Evolutionary conservation across 2,329 filamentous ascomycete species (phyloP), one percentile per base, ranked within the genome.

Genomic region (Colletotrichum nymphaeae): DNA sequence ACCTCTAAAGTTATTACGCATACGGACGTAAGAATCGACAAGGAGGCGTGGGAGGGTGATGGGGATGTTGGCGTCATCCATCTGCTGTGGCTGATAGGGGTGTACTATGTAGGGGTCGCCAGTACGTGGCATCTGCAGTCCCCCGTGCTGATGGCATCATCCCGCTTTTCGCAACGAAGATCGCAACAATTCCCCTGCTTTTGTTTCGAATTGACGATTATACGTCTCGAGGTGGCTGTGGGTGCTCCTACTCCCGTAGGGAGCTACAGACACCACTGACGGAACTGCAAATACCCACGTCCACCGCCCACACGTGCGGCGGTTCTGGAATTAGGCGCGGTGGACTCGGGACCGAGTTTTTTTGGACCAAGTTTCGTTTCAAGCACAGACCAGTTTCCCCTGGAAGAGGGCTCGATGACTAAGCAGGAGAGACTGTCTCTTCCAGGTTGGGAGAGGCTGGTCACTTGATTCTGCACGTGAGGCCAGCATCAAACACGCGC

Each of bases 381-480:
- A 64, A 63, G 69, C 58, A 69, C 59, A 35, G 66, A 49, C 59
- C 55, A 57, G 22, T 9, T 49, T 24, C 7, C 3, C 7, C 4
- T 4, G 14, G 57, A 8, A 11, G 42, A 22, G 5, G 22, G 49
- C 16, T 5, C 2, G 1, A n/a, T 53, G 62, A 66, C 62, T 59
- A 32, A 55, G 24, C 7, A n/a, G 16, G 9, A 7, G 8, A 19
- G 5, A 19, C 6, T 42, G 14, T 12, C 6, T 46, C 5, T 7
- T n/a, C n/a, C n/a, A n/a, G n/a, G n/a, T n/a, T n/a, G 42, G 37
- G 5, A 42, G 16, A 1, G 12, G 1, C 5, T 2, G 1, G 6
- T 72, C 69, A 72, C 66, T 28, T 72, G 69, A 19, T 4, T 0
- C 0, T 0, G 5, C 69, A 72, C 69, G 66, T 72, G 69, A n/a